Base-by-base conservation (phyloP, 2,329 filamentous ascomycete species). In the Diplocarpon mali region DNA sequence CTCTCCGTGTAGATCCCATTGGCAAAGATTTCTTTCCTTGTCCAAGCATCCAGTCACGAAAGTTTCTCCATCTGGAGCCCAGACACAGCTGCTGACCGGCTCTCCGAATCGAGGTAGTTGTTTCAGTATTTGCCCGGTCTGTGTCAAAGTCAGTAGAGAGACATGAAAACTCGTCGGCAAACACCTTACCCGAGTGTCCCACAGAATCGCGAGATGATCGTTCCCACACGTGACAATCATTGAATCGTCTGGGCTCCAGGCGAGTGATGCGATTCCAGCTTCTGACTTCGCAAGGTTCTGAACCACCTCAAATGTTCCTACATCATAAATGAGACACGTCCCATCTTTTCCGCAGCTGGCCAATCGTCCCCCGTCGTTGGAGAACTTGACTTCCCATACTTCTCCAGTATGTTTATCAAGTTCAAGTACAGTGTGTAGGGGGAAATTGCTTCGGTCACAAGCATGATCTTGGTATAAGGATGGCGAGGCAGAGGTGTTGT, bases 331-430 rank as follows among this genome's bases (percentile, higher is more conserved):
- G 44, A 86, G 72, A 38, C 94, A 82, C 7, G 74, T 71, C 24
- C 76, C 77, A 50, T 86, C 84, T 55, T 76, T 76, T 40, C 90
- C 87, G 47, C 87, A 85, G 30, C 85, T 90, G 2, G 89, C 92
- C 45, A 98, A 67, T 56, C 76, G 83, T 16, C 73, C 76, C 13
- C 92, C 92, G 57, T 95, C 81, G 50, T 94, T 81, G 5, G 90
- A 96, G 63, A 95, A 98, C 41, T 82, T 76, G 10, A 95, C 71
- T 58, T 87, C 85, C 89, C 90, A 98, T 11, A 95, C 83, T 65
- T 98, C 90, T 46, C 87, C 84, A 0, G 68, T 68, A 57, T 94
- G 81, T 44, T 85, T 73, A 24, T 72, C 71, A 3, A 96, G 71
- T 56, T 93, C 82, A 13, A 81, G 63, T 6, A 82, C 72, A 1